phyloP scores from a whole-genome alignment of 345 rosid genomes.

The Eucalyptus shirleyi region DNA sequence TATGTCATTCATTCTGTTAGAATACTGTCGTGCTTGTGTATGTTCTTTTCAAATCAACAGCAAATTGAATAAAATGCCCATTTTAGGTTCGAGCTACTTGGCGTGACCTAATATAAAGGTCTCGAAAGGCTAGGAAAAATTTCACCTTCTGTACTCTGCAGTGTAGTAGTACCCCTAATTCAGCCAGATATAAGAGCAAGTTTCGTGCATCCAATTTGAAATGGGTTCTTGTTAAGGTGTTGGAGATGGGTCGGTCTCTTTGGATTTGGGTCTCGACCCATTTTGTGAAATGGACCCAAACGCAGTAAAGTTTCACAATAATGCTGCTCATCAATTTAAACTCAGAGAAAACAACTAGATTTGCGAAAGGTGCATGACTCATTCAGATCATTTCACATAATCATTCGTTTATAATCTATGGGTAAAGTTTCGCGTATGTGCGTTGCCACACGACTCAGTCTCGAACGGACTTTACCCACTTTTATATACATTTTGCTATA shows the following conservation, averaged over 20 bases:
- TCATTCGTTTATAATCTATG: too few species aligned
- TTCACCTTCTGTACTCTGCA: neutral
- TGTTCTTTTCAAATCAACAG: neutral
- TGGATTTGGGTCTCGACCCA: neutral
- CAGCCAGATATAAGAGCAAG: neutral
- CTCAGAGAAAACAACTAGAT: neutral
- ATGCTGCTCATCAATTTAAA: neutral
- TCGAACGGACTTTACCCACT: neutral
- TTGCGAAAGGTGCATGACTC: neutral
- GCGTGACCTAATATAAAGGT: neutral
- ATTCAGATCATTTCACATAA: too few species aligned
- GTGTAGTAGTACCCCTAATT: neutral
- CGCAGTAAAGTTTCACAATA: neutral
- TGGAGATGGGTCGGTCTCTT: neutral
- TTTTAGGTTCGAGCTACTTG: neutral
- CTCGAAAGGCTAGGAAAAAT: neutral
- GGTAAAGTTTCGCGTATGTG: neutral
- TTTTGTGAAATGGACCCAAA: neutral
- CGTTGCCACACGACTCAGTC: neutral
- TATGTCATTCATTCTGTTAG: neutral
- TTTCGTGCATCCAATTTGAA: neutral
- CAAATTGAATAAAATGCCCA: neutral
- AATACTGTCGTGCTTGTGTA: neutral
- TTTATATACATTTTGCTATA: neutral
- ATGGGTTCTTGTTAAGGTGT: neutral